A percentile compares a stretch with the other conserved stretches of the same genome.
These are phyloP conservation scores for Recurvomyces mirabilis DNA, from an alignment of 495 filamentous ascomycete genomes.

Conservation along the genomic window DNA sequence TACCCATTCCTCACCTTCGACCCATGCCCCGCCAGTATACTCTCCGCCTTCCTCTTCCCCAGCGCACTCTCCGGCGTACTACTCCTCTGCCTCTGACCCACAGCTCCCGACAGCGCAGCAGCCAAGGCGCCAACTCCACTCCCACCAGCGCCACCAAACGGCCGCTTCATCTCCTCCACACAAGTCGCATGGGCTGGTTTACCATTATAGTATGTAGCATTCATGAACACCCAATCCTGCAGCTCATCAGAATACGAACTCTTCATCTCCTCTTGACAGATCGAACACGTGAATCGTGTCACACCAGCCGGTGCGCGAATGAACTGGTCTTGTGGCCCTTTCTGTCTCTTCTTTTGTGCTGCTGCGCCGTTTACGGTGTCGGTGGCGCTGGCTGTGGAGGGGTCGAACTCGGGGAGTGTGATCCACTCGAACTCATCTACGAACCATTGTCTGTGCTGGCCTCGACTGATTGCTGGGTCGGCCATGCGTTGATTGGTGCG, in stretches of 20 bases:
- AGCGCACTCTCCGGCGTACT: slow-evolving; percentile 29
- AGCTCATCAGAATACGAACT: slow-evolving; percentile 79
- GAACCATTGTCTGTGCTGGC: slow-evolving; percentile 85
- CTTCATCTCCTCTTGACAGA: slow-evolving; percentile 92
- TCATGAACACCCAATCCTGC: slow-evolving; percentile 95
- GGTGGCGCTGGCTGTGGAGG: slow-evolving; percentile 32
- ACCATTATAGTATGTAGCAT: slow-evolving; percentile 65
- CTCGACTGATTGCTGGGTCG: slow-evolving; percentile 60
- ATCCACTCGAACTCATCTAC: slow-evolving; percentile 62
- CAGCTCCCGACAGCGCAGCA: too few relatives aligned
- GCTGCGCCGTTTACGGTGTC: slow-evolving; percentile 1
- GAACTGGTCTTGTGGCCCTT: slow-evolving; percentile 57
- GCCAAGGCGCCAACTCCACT: slow-evolving; percentile 1
- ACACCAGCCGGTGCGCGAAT: slow-evolving; percentile 66
- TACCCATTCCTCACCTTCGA: slow-evolving; percentile 18
- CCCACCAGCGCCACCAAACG: slow-evolving; percentile 12
- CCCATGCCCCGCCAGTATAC: slow-evolving; percentile 6
- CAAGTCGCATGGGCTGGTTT: slow-evolving; percentile 86
- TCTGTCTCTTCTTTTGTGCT: slow-evolving; percentile 35
- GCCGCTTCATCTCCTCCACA: slow-evolving; percentile 66
- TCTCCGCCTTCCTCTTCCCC: slow-evolving; percentile 33
- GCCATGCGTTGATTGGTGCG: slow-evolving; percentile 78
- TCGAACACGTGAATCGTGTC: slow-evolving; percentile 66
- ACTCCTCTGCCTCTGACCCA: slow-evolving; percentile 11
- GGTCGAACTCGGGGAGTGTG: slow-evolving; percentile 28